These are phyloP conservation scores for Penicillium lagena DNA, from an alignment of 495 filamentous ascomycete species.

Conservation along the genomic window DNA sequence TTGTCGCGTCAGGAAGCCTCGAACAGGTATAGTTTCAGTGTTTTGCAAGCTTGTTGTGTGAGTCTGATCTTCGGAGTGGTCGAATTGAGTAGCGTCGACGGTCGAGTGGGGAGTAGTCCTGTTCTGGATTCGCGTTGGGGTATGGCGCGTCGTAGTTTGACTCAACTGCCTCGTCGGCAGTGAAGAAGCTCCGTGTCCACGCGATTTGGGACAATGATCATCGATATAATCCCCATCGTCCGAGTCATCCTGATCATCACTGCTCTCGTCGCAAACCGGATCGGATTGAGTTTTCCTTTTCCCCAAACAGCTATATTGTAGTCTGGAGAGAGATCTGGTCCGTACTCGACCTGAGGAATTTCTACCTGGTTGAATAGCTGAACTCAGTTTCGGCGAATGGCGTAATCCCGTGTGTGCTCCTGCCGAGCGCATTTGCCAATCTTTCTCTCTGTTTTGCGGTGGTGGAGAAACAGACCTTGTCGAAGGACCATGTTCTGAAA, in stretches of 20 bases:
- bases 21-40: background rate
- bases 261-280: background rate
- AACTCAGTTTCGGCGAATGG: too few relatives aligned
- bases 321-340: too few relatives aligned
- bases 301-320: background rate
- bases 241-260: constrained; percentile 1
- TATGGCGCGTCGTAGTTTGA: too few relatives aligned
- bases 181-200: background rate
- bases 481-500: too few relatives aligned
- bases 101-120: background rate
- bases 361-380: too few relatives aligned
- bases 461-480: too few relatives aligned
- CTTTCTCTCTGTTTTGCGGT: too few relatives aligned
- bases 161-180: background rate
- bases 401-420: too few relatives aligned
- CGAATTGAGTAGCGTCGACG: background rate
- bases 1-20: background rate
- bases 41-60: background rate
- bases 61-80: background rate
- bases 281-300: background rate
- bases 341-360: too few relatives aligned
- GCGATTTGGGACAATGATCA: background rate
- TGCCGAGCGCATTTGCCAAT: too few relatives aligned
- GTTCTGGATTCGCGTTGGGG: background rate
- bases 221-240: background rate